Evolutionary conservation across 176 grass and related monocot species (phyloP).

Genomic region (Musa acuminata): DNA sequence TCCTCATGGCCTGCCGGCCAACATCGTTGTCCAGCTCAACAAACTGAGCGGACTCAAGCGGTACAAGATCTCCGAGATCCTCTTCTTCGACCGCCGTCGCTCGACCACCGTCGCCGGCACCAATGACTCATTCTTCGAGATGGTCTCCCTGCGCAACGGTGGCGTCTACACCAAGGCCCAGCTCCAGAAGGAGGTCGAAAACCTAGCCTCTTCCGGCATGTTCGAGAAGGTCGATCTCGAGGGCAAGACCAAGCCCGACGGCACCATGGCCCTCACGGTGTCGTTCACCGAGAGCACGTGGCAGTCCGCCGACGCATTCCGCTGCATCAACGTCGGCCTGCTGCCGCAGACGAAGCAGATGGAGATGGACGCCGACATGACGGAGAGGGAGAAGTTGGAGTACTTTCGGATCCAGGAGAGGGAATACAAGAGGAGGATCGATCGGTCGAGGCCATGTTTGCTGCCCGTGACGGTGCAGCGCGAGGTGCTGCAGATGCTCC

Average conservation of each 20-base stretch:
- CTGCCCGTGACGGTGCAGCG: conserved; percentile 47
- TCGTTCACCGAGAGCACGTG: conserved; percentile 78
- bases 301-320: conserved; percentile 70
- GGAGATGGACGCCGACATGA: conserved; percentile 84
- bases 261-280: conserved; percentile 65
- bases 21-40: conserved; percentile 53
- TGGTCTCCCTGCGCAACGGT: conserved; percentile 70
- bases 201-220: conserved; percentile 82
- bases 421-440: conserved; percentile 71
- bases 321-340: conserved; percentile 94
- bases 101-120: conserved; percentile 38
- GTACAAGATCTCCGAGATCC: conserved; percentile 89
- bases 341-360: conserved; percentile 64
- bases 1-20: conserved; percentile 60
- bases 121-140: conserved; percentile 92
- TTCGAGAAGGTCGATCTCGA: conserved; percentile 87
- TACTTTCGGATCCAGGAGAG: conserved; percentile 80
- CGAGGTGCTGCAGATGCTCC: conserved; percentile 73
- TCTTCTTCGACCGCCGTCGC: conserved; percentile 49
- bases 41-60: conserved; percentile 82
- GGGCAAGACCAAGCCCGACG: conserved; percentile 82
- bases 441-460: conserved; percentile 52
- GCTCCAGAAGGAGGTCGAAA: conserved; percentile 80
- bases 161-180: conserved; percentile 97
- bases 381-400: conserved; percentile 79